Conservation (phyloP, 2,329 filamentous ascomycete genomes). For the Fusarium tjaetaba region DNA sequence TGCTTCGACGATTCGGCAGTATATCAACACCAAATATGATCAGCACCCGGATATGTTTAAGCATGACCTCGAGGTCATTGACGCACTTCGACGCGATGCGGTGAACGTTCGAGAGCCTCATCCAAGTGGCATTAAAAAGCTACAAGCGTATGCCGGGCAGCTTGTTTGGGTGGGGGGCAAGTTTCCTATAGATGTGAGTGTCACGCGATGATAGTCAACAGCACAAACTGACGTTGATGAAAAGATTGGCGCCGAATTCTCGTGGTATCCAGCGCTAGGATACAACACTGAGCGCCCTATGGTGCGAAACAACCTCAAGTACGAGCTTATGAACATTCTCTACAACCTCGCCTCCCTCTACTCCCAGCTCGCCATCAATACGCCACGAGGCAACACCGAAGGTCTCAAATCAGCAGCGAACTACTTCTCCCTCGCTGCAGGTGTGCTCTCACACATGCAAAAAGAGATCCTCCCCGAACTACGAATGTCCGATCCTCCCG, state of each 20-base stretch:
- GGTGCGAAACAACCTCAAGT: conserved; percentile 72
- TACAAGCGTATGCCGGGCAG: conserved; percentile 93
- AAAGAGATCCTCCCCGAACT: conserved; percentile 82
- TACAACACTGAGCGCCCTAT: conserved; percentile 84
- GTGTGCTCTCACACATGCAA: conserved; percentile 82
- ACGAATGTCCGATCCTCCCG: conserved; percentile 81
- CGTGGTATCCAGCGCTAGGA: conserved; percentile 93
- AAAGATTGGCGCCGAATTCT: conserved; percentile 94
- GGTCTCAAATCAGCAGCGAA: conserved; percentile 89
- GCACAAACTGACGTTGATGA: not conserved
- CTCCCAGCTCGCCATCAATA: conserved; percentile 86
- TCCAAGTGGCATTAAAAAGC: conserved; percentile 82
- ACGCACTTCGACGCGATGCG: conserved; percentile 84
- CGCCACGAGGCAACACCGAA: conserved; percentile 80
- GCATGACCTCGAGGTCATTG: conserved; percentile 84
- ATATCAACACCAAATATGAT: conserved; percentile 98
- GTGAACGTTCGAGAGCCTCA: conserved; percentile 90
- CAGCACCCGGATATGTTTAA: conserved; percentile 98
- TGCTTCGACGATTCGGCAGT: conserved; percentile 85
- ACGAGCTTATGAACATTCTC: conserved; percentile 91
- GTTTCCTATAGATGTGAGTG: conserved; percentile 86
- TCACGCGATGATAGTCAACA: not conserved
- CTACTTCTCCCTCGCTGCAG: conserved; percentile 89
- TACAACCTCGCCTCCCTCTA: conserved; percentile 95
- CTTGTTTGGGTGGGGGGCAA: conserved; percentile 93